phyloP scores from a whole-genome alignment of 106 monocot species.

The Platanthera zijinensis region DNA sequence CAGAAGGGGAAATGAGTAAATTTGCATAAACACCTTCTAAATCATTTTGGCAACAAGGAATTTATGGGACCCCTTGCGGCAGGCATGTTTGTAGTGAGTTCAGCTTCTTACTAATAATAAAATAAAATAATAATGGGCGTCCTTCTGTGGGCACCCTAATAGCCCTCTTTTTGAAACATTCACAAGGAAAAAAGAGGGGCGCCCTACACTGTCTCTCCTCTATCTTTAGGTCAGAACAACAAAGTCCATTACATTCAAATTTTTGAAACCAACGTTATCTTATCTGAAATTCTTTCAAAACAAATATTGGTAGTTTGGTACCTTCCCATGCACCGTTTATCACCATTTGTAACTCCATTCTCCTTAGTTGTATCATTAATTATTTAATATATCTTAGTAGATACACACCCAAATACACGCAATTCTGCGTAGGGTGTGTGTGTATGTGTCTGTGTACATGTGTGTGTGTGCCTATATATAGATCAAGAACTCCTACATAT shows the following conservation, averaged over 20 bases:
- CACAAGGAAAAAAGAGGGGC: neutral
- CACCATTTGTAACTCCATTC: too few species aligned
- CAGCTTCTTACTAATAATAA: neutral
- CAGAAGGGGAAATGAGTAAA: neutral
- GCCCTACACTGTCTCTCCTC: neutral
- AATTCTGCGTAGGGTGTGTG: too few species aligned
- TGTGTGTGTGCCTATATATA: too few species aligned
- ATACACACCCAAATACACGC: too few species aligned
- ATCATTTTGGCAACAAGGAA: neutral
- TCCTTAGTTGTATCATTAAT: too few species aligned
- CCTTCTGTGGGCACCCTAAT: conserved; percentile 1
- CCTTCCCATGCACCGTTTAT: too few species aligned
- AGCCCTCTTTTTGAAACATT: conserved; percentile 5
- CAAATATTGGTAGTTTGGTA: too few species aligned
- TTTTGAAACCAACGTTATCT: neutral
- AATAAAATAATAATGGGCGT: neutral
- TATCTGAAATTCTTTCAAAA: neutral
- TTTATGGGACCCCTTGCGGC: neutral
- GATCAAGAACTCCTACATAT: too few species aligned
- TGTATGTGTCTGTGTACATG: too few species aligned
- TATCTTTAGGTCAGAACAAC: neutral
- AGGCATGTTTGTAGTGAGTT: neutral
- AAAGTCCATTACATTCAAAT: neutral
- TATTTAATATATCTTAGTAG: too few species aligned
- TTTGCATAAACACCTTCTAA: neutral